Conservation (phyloP, 805 yeast species). For the Kodamaea kaohsiungensis region DNA sequence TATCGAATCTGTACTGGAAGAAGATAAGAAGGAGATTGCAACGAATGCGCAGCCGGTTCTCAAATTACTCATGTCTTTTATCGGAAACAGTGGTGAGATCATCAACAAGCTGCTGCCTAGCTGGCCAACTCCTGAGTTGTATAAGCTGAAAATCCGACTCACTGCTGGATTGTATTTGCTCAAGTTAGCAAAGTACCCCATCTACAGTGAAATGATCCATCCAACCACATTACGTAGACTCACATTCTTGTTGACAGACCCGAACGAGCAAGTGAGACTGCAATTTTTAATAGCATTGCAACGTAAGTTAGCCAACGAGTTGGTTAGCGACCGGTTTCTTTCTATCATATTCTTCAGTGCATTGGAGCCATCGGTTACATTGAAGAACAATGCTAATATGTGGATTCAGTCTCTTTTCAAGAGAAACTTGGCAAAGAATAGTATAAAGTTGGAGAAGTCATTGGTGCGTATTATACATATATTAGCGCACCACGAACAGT, state of each 20-base stretch:
- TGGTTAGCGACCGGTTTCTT: conserved; percentile 63
- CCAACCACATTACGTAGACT: conserved; percentile 54
- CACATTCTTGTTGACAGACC: conserved; percentile 67
- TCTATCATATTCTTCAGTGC: conserved; percentile 74
- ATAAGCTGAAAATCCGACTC: conserved; percentile 62
- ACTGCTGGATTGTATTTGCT: conserved; percentile 67
- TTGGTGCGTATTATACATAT: conserved; percentile 68
- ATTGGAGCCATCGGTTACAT: conserved; percentile 61
- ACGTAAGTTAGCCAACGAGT: conserved; percentile 48
- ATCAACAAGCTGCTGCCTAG: conserved; percentile 44
- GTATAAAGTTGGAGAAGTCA: conserved; percentile 62
- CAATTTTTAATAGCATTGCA: conserved; percentile 52
- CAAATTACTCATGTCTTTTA: conserved; percentile 63
- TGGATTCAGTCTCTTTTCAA: conserved; percentile 70
- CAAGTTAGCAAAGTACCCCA: conserved; percentile 59
- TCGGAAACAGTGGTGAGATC: conserved; percentile 79
- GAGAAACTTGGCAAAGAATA: conserved; percentile 32
- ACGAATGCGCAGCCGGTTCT: conserved; percentile 60
- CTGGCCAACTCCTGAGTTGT: conserved; percentile 63
- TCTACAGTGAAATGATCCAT: conserved; percentile 52
- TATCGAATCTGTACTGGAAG: conserved; percentile 14
- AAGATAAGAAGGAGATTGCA: conserved; percentile 38
- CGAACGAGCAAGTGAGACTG: conserved; percentile 55
- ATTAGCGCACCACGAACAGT: conserved; percentile 75
- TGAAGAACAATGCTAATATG: conserved; percentile 54